Base-by-base conservation (phyloP, 2,329 filamentous ascomycete species). In the Tympanopsis confertula region DNA sequence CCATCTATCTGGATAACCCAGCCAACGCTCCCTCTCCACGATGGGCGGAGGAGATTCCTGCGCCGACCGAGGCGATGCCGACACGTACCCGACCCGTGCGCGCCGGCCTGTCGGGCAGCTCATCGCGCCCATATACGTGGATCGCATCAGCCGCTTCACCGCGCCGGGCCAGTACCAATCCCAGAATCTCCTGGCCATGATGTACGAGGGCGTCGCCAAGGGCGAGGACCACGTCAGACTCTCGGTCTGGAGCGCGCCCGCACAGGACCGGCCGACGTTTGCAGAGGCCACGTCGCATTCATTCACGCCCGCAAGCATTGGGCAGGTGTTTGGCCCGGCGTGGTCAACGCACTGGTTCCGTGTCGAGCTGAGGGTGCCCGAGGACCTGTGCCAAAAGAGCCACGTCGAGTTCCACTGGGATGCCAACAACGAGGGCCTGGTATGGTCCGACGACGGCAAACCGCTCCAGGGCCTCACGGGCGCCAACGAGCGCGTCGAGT, bases 301-400 rank as follows among this genome's bases (percentile, higher is more conserved):
- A 3, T 80, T 79, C 58, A 62, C 61, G n/a, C 61, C 65, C 17
- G 71, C 76, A 1, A 59, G 65, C 15, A 64, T 73, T 41, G 75
- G 76, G 39, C 65, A 72, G 35, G 68, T 61, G 2, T 82, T 82
- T 44, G 78, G 78, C 1, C 78, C 78, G 1, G 78, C 74, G 45
- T 82, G 78, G 78, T 74, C 74, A n/a, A 82, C 78, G 4, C 78
- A 82, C 53, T 82, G 78, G 78, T 79, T 82, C 62, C 69, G 67
- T 41, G 62, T 81, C 39, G 59, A 67, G 38, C 61, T 82, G 39
- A 74, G 63, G 2, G 60, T 82, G 3, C 77, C 78, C 2, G 52
- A 68, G 39, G 52, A 70, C 13, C 62, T 80, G 55, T 58, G 56
- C 13, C 49, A 72, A 42, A 69, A 74, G 43, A 65, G 74, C 39